phyloP scores from a whole-genome alignment of 345 rosid species.

The Gossypium rotundifolium region DNA sequence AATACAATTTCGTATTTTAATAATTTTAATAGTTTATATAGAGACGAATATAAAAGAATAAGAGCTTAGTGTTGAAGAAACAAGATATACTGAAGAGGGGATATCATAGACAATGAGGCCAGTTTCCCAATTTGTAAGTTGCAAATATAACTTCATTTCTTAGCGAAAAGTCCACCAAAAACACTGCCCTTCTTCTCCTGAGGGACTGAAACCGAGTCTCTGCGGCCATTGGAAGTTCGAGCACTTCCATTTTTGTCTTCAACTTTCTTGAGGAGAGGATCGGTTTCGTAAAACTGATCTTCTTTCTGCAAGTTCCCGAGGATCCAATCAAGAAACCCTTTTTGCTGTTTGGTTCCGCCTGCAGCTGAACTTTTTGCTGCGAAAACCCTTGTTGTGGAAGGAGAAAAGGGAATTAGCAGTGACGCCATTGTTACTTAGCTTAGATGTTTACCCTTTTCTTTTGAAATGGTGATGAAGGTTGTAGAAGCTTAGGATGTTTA shows the following conservation, averaged over 20 bases:
- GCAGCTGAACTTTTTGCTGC: constrained; percentile 35
- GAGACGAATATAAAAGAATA: too few relatives aligned
- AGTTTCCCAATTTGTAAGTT: not conserved
- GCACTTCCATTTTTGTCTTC: constrained; percentile 32
- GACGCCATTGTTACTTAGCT: constrained; percentile 37
- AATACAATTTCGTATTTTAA: too few relatives aligned
- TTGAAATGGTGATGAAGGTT: not conserved
- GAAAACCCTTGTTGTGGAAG: constrained; percentile 33
- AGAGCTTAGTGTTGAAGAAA: too few relatives aligned
- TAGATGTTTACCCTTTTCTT: too few relatives aligned
- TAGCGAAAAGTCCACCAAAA: constrained; percentile 51
- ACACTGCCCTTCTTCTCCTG: constrained; percentile 43
- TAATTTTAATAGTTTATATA: too few relatives aligned
- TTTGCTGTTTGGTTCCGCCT: constrained; percentile 51
- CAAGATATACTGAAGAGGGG: too few relatives aligned
- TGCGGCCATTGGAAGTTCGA: constrained; percentile 28
- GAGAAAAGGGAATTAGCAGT: constrained; percentile 28
- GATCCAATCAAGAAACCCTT: constrained; percentile 50
- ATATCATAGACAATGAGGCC: not conserved
- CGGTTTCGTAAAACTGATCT: constrained; percentile 73
- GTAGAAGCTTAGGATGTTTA: not conserved
- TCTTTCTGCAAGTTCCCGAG: constrained; percentile 43
- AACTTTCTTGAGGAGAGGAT: constrained; percentile 50
- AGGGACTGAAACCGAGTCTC: constrained; percentile 39
- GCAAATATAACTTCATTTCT: constrained; percentile 27